Percentiles rank a stretch among this genome's conserved stretches.
phyloP scores from a whole-genome alignment of 176 grass and related monocot genomes.

The Rhynchospora tenuis region DNA sequence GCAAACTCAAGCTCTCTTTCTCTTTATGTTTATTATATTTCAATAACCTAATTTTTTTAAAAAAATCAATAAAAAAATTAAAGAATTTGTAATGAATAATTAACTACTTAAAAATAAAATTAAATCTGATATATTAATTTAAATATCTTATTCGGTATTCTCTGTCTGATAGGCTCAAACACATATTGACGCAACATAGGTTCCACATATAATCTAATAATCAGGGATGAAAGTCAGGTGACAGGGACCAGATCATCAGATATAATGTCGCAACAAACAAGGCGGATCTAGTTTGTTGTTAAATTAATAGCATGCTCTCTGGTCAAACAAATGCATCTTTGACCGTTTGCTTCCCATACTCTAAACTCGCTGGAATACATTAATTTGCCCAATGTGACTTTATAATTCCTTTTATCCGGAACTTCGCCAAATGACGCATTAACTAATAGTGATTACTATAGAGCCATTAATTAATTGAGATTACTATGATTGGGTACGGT shows the following conservation, averaged over 20 bases:
- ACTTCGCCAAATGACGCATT: neutral
- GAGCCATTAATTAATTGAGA: neutral
- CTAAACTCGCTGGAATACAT: neutral
- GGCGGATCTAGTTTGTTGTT: neutral
- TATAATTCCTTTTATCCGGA: neutral
- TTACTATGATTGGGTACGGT: neutral
- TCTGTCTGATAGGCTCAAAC: neutral
- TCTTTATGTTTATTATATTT: too few relatives aligned
- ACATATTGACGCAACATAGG: neutral
- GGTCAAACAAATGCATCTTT: conserved; percentile 3
- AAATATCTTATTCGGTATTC: neutral
- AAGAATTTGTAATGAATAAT: neutral
- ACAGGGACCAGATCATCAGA: neutral
- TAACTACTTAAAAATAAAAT: neutral
- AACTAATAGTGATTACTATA: neutral
- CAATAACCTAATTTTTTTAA: too few relatives aligned
- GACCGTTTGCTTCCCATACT: conserved; percentile 11
- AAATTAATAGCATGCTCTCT: conserved; percentile 13
- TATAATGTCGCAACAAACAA: conserved; percentile 7
- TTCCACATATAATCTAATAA: neutral
- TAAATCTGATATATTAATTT: neutral
- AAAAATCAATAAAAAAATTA: neutral
- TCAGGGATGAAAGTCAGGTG: neutral
- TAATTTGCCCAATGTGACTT: neutral
- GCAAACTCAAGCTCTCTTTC: too few relatives aligned